phyloP scores from a whole-genome alignment of 2,329 filamentous ascomycete genomes.

The Fusarium sp. region DNA sequence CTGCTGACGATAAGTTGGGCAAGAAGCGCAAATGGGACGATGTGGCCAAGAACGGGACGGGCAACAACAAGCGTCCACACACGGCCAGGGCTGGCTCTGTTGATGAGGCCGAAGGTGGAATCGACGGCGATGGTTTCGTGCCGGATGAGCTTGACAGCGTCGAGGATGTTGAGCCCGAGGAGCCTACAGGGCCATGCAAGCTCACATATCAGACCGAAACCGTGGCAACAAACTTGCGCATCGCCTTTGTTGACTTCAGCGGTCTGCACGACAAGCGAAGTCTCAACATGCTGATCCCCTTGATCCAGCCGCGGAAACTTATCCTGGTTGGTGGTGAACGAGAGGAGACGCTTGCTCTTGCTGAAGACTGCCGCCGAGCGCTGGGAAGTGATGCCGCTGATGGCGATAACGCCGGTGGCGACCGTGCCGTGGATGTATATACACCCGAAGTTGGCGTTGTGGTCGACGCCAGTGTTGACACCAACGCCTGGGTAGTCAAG shows the following conservation, averaged over 20 bases:
- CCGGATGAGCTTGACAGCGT: slow-evolving; percentile 72
- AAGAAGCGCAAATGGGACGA: slow-evolving; percentile 98
- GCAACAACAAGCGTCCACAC: slow-evolving; percentile 74
- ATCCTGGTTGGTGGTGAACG: slow-evolving; percentile 89
- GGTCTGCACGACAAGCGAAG: slow-evolving; percentile 95
- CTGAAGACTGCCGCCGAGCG: slow-evolving; percentile 83
- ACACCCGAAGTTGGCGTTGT: slow-evolving; percentile 81
- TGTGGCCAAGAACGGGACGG: slow-evolving; percentile 54
- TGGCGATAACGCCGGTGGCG: slow-evolving; percentile 55
- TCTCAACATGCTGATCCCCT: slow-evolving; percentile 92
- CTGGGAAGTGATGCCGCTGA: slow-evolving; percentile 52
- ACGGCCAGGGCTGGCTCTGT: slow-evolving; percentile 59
- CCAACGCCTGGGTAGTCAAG: slow-evolving; percentile 96
- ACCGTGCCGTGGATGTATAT: slow-evolving; percentile 79
- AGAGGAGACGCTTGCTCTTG: slow-evolving; percentile 84
- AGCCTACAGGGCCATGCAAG: slow-evolving; percentile 79
- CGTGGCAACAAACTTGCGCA: slow-evolving; percentile 79
- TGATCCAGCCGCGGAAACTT: slow-evolving; percentile 94
- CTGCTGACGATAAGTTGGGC: slow-evolving; percentile 78
- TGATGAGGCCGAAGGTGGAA: slow-evolving; percentile 62
- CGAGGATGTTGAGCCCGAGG: slow-evolving; percentile 69
- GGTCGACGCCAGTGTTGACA: slow-evolving; percentile 95
- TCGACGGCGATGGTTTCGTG: slow-evolving; percentile 56
- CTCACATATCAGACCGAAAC: slow-evolving; percentile 75
- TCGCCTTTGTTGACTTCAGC: slow-evolving; percentile 92